Conservation (phyloP, 176 grass and related monocot genomes). For the maize (Zea mays) region DNA sequence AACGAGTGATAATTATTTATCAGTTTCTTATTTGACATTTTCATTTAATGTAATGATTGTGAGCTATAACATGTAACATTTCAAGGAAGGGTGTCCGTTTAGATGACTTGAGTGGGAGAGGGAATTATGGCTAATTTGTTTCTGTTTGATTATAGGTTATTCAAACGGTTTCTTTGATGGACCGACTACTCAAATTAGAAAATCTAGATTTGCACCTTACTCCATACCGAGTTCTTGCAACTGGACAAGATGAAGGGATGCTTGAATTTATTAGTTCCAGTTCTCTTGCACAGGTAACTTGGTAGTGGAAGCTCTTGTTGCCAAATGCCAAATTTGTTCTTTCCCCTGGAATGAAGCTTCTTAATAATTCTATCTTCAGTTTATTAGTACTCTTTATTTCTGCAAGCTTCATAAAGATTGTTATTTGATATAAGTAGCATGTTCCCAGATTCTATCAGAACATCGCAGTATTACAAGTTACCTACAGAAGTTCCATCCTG, state of each 20-base stretch:
- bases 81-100: background rate
- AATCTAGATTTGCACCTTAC: constrained; percentile 97
- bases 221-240: constrained; percentile 94
- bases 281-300: constrained; percentile 93
- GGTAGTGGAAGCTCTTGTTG: constrained; percentile 20
- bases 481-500: constrained; percentile 84
- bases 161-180: constrained; percentile 98
- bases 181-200: constrained; percentile 97
- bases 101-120: constrained; percentile 25
- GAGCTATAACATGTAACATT: background rate
- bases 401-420: background rate
- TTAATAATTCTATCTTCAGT: constrained; percentile 24
- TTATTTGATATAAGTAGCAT: constrained; percentile 20
- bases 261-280: constrained; percentile 91
- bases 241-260: constrained; percentile 98
- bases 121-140: constrained; percentile 31
- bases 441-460: constrained; percentile 79
- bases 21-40: background rate
- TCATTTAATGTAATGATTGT: background rate
- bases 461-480: constrained; percentile 92
- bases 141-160: constrained; percentile 57
- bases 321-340: constrained; percentile 18
- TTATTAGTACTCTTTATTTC: constrained; percentile 30
- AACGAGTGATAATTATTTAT: constrained; percentile 1
- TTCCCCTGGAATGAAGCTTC: constrained; percentile 5